Evolutionary conservation across 2,329 filamentous ascomycete species (phyloP).

Genomic region (Pezicula rhizophila): DNA sequence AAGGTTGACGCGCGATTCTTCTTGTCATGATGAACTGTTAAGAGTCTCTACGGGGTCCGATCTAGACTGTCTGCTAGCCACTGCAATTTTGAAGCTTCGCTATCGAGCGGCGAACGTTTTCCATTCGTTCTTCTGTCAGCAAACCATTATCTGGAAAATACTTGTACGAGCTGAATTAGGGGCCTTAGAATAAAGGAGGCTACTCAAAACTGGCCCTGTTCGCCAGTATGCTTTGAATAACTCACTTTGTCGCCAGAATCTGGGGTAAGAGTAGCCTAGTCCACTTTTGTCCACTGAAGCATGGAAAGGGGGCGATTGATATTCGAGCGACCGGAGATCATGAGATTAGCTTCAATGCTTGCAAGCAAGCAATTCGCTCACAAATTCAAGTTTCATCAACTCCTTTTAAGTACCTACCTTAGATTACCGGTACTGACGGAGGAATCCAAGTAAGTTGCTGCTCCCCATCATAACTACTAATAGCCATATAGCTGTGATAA

Average conservation of each 20-base stretch:
- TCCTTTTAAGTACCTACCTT: too few species aligned
- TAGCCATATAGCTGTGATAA: too few species aligned
- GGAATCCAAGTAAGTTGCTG: too few species aligned
- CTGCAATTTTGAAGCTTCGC: slow-evolving; percentile 6
- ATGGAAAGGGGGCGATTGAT: too few species aligned
- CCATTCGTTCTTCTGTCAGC: slow-evolving; percentile 3
- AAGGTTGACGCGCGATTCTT: slow-evolving; percentile 23
- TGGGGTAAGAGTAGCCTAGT: too few species aligned
- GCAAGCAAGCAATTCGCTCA: neutral
- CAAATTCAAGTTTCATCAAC: neutral
- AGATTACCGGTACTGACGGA: too few species aligned
- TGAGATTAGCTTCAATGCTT: neutral
- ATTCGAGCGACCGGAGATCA: too few species aligned
- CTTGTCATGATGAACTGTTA: slow-evolving; percentile 21
- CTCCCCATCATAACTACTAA: too few species aligned
- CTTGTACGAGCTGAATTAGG: too few species aligned
- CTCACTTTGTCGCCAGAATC: too few species aligned
- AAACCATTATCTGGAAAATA: neutral
- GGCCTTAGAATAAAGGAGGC: neutral
- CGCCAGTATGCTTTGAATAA: too few species aligned
- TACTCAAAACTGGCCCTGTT: neutral
- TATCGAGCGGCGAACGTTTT: slow-evolving; percentile 4
- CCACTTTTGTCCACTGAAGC: too few species aligned
- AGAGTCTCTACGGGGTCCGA: slow-evolving; percentile 1
- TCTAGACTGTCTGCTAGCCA: slow-evolving; percentile 6